These are phyloP conservation scores for Thalassiosira allenii DNA, from an alignment of 352 stramenopile genomes.

Conservation along the genomic window DNA sequence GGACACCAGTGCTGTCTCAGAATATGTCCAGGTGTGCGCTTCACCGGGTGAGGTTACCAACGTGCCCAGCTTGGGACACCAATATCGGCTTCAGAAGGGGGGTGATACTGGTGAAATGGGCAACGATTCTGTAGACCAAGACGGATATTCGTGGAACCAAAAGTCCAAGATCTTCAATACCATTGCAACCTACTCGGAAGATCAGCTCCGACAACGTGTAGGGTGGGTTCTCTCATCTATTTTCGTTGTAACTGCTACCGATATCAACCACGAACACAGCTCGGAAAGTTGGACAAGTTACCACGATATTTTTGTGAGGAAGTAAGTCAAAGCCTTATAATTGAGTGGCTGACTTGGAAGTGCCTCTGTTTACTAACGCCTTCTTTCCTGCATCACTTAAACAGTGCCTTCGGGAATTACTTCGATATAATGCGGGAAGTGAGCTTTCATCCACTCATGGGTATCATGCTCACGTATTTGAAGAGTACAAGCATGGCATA, in stretches of 20 bases:
- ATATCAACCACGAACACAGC: background rate
- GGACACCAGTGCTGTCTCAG: background rate
- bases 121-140: background rate
- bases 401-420: constrained; percentile 80
- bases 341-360: too few species aligned
- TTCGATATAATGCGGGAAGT: constrained; percentile 70
- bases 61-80: background rate
- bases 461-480: constrained; percentile 68
- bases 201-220: constrained; percentile 59
- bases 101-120: constrained; percentile 16
- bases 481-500: constrained; percentile 30
- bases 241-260: constrained; percentile 33
- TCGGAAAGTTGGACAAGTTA: constrained; percentile 46
- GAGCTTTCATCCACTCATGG: constrained; percentile 66
- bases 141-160: background rate
- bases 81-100: background rate
- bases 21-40: constrained; percentile 33
- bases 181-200: constrained; percentile 31
- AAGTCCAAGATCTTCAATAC: constrained; percentile 2
- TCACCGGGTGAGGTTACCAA: constrained; percentile 46
- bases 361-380: too few species aligned
- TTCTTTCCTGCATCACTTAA: too few species aligned
- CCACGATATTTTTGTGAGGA: too few species aligned
- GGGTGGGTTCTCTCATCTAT: constrained; percentile 32
- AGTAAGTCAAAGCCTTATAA: too few species aligned